These are phyloP conservation scores for Chaetomiaceae sp. DNA, from an alignment of 2,329 filamentous ascomycete species.

Conservation along the genomic window DNA sequence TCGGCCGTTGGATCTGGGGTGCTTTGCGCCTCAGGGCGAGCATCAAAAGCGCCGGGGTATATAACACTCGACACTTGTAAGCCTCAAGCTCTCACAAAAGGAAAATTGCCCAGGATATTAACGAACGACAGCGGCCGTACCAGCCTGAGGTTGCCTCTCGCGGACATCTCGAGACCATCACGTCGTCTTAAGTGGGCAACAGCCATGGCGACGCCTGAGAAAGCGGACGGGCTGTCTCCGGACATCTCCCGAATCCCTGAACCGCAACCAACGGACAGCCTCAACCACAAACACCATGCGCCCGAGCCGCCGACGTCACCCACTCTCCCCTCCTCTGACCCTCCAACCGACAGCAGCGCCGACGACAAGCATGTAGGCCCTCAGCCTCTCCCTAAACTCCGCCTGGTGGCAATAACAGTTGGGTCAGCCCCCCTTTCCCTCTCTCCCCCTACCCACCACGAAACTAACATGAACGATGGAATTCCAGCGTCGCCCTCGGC, in stretches of 20 bases:
- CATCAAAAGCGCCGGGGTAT: no score
- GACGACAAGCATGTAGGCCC: conserved; percentile 3
- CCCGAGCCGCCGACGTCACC: no score
- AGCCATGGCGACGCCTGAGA: not conserved
- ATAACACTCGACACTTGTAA: no score
- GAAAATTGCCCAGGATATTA: no score
- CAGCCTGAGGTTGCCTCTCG: not conserved
- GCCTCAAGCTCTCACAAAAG: no score
- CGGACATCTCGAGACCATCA: not conserved
- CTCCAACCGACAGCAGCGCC: not conserved
- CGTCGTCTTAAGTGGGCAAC: not conserved
- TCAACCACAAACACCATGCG: not conserved
- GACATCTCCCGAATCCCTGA: not conserved
- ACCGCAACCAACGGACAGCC: not conserved
- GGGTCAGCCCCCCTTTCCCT: not conserved
- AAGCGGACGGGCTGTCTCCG: not conserved
- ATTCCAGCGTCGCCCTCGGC: conserved; percentile 33
- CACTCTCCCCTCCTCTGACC: not conserved
- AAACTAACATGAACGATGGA: not conserved
- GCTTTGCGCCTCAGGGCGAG: not conserved
- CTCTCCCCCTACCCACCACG: not conserved
- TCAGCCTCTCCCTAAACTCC: conserved; percentile 2
- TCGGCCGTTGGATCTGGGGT: not conserved
- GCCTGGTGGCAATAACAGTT: not conserved
- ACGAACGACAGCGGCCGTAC: not conserved